Percentiles rank a stretch among this genome's conserved stretches.
Conservation (phyloP, 495 filamentous ascomycete species). For the Penicillium desertorum region DNA sequence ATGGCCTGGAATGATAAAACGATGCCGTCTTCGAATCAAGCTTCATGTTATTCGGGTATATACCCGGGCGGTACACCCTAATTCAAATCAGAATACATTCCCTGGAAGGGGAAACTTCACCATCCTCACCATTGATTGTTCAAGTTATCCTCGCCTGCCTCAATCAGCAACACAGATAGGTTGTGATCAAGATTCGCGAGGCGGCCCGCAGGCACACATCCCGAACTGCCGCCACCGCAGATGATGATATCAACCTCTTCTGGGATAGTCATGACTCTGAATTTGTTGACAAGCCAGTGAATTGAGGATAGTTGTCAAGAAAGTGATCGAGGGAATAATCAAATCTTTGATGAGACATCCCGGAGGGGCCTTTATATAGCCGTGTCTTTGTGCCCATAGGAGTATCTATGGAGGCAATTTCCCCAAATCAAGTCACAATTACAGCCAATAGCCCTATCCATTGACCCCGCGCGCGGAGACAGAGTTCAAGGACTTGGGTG, state of each 20-base stretch:
- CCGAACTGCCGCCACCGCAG: constrained; percentile 69
- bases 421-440: not conserved
- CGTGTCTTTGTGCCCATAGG: not conserved
- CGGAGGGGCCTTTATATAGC: constrained; percentile 4
- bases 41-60: constrained; percentile 80
- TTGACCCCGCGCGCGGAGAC: constrained; percentile 10
- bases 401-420: not conserved
- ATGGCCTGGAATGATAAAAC: constrained; percentile 77
- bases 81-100: constrained; percentile 3
- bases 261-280: constrained; percentile 36
- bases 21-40: constrained; percentile 83
- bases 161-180: constrained; percentile 75
- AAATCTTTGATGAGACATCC: not conserved
- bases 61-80: constrained; percentile 70
- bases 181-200: constrained; percentile 80
- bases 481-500: constrained; percentile 1
- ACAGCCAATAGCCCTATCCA: not conserved
- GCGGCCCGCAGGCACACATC: constrained; percentile 75
- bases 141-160: constrained; percentile 75
- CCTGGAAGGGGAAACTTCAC: not conserved
- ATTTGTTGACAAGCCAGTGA: not conserved
- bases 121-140: constrained; percentile 68
- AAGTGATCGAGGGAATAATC: not conserved
- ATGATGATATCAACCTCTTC: constrained; percentile 85
- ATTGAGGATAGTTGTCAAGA: not conserved